Evolutionary conservation across 495 filamentous ascomycete species (phyloP), one percentile per base, ranked within the genome.

Genomic region (Margaritispora aquatica): DNA sequence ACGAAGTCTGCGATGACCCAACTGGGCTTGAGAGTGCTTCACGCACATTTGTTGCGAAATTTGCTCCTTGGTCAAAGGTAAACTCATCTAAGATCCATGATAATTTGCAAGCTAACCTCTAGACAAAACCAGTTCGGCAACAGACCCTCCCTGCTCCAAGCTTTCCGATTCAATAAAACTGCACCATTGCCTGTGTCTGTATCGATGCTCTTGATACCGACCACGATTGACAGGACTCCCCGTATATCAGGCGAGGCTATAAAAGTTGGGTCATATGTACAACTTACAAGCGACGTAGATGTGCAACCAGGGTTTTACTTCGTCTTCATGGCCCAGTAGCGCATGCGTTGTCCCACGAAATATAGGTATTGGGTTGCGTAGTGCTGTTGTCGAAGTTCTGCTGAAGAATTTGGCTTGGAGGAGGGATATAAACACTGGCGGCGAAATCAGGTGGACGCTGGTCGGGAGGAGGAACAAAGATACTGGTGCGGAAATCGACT

Each of bases 11-110:
- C 31, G 29, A 55, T 21, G 52, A 55, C 22, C 34, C 3, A 2
- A 24, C 9, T 5, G 26, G 52, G 26, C n/a, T 55, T 20, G 52
- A 55, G 38, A 55, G 17, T 20, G 13, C 26, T 36, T 55, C 26
- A 21, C 13, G 19, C n/a, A 21, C 20, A 36, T 55, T 55, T 26
- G 17, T 55, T 38, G 17, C 3, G 8, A 55, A 36, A 20, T 55
- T 55, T 26, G 29, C 24, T 34, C 52, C 52, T n/a, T 36, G 52
- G 24, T 36, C 26, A 10, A 55, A 55, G 26, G 52, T 55, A 38
- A 3, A 55, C 7, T 38, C 20, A n/a, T 34, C 29, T 34, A 5
- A 34, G 29, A 13, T 34, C 29, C 29, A 5, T 34, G 13, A 34
- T 13, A 34, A 34, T 7, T 23, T 24, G 8, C 44, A 19, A 7